Percentiles rank a stretch among this genome's conserved stretches.
phyloP scores from a whole-genome alignment of 371 early-diverging fungal genomes.

The Mucor velutinosus region DNA sequence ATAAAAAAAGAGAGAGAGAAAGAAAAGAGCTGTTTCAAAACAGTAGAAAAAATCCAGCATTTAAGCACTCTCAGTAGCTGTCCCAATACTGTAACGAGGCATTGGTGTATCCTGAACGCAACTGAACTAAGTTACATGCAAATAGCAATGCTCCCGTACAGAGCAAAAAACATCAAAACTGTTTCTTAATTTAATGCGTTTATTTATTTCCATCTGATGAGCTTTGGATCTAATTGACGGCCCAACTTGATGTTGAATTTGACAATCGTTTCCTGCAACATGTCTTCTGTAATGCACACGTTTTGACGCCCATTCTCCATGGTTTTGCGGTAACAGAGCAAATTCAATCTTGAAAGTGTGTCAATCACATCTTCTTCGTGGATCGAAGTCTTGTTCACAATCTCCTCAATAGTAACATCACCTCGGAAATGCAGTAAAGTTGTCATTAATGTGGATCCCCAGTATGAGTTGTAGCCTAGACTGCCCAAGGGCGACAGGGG shows the following conservation, averaged over 20 bases:
- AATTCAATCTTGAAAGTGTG: conserved; percentile 34
- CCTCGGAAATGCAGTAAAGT: conserved; percentile 40
- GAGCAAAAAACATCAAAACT: background rate
- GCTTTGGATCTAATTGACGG: conserved; percentile 18
- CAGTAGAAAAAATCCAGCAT: background rate
- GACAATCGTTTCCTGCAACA: conserved; percentile 22
- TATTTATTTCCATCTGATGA: conserved; percentile 23
- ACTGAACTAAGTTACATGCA: too few relatives aligned
- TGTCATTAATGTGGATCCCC: conserved; percentile 65
- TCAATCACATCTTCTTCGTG: conserved; percentile 44
- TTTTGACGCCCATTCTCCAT: conserved; percentile 6
- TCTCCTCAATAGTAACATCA: conserved; percentile 29
- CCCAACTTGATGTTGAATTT: conserved; percentile 19
- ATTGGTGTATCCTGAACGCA: background rate
- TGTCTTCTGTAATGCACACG: conserved; percentile 27
- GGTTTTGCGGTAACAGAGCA: conserved; percentile 30
- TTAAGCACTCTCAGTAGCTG: background rate
- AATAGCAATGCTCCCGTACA: background rate
- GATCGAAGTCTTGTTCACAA: conserved; percentile 38
- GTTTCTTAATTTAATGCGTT: background rate
- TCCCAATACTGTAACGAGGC: background rate
- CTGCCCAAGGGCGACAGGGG: conserved; percentile 79
- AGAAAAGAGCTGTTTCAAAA: background rate
- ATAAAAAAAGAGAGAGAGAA: background rate
- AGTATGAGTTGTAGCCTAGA: conserved; percentile 73